Evolutionary conservation across 2,329 filamentous ascomycete species (phyloP).

Genomic region (Aureobasidium leucospermi): DNA sequence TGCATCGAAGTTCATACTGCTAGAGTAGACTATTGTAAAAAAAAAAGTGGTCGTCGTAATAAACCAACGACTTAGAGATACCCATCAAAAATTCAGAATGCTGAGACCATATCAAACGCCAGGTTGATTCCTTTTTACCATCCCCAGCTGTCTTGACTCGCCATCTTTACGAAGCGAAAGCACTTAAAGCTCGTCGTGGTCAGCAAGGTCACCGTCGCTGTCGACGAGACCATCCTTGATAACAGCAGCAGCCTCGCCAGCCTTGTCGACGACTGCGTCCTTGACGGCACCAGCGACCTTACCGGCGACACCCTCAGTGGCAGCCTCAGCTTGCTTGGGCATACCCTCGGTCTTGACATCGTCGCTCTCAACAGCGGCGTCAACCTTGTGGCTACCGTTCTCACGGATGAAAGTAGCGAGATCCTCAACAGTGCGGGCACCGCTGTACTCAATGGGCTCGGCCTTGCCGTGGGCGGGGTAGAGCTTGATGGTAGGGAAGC

Average conservation of each 20-base stretch:
- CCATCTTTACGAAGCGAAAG: background rate
- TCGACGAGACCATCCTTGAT: constrained; percentile 22
- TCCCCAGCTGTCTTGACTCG: background rate
- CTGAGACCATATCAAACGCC: background rate
- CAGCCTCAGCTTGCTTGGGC: constrained; percentile 39
- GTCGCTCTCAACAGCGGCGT: constrained; percentile 49
- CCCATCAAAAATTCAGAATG: constrained; percentile 2
- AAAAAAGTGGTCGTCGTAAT: background rate
- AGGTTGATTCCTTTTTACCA: background rate
- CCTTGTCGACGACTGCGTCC: constrained; percentile 21
- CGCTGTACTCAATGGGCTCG: constrained; percentile 76
- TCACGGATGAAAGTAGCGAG: constrained; percentile 87
- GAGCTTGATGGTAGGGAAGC: constrained; percentile 99
- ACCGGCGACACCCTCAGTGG: constrained; percentile 20
- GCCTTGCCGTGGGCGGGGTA: constrained; percentile 87
- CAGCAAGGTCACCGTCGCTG: constrained; percentile 26
- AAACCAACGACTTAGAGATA: constrained; percentile 7
- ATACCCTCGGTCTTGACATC: constrained; percentile 42
- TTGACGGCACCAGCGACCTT: constrained; percentile 29
- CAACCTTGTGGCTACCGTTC: constrained; percentile 83
- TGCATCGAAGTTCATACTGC: constrained; percentile 6
- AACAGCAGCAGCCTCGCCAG: constrained; percentile 26
- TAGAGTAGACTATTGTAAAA: constrained; percentile 2
- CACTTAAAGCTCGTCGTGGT: constrained; percentile 68
- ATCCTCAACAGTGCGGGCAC: constrained; percentile 83